phyloP scores from a whole-genome alignment of 2,329 filamentous ascomycete species.

The Niveomyces coronatus region DNA sequence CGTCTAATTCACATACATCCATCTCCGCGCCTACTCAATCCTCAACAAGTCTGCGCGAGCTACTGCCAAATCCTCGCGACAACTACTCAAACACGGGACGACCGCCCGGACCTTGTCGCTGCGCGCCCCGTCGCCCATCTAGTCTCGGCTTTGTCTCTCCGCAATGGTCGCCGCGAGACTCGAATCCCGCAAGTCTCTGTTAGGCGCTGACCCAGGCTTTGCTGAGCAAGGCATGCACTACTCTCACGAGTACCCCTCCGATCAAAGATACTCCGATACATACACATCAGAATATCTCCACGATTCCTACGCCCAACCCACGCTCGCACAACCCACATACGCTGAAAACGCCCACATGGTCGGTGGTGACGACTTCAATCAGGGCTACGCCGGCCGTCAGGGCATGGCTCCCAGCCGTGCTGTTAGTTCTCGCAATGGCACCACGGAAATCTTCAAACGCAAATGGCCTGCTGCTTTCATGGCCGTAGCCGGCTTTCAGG shows the following conservation, averaged over 20 bases:
- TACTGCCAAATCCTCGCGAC: background rate
- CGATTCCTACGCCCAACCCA: constrained; percentile 14
- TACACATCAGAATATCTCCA: constrained; percentile 21
- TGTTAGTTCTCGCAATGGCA: constrained; percentile 21
- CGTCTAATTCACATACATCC: too few species aligned
- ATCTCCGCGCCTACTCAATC: too few species aligned
- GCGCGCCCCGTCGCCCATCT: background rate
- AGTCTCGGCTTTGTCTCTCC: background rate
- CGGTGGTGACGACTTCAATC: constrained; percentile 22
- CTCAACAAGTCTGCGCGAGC: too few species aligned
- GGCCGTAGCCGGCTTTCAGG: constrained; percentile 62
- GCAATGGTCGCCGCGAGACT: constrained; percentile 29
- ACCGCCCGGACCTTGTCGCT: background rate
- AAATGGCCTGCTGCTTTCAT: constrained; percentile 87
- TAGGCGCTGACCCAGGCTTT: constrained; percentile 28
- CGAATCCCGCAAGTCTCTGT: constrained; percentile 30
- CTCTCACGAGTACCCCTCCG: constrained; percentile 12
- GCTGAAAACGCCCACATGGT: constrained; percentile 17
- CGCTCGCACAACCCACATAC: constrained; percentile 19
- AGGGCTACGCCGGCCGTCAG: constrained; percentile 28
- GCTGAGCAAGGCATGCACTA: constrained; percentile 21
- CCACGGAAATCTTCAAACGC: constrained; percentile 66
- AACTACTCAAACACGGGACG: background rate
- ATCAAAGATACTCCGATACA: constrained; percentile 15
- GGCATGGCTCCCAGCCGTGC: constrained; percentile 24